These are phyloP conservation scores for Diaporthe caulivora DNA, from an alignment of 2,329 filamentous ascomycete genomes.

Conservation along the genomic window DNA sequence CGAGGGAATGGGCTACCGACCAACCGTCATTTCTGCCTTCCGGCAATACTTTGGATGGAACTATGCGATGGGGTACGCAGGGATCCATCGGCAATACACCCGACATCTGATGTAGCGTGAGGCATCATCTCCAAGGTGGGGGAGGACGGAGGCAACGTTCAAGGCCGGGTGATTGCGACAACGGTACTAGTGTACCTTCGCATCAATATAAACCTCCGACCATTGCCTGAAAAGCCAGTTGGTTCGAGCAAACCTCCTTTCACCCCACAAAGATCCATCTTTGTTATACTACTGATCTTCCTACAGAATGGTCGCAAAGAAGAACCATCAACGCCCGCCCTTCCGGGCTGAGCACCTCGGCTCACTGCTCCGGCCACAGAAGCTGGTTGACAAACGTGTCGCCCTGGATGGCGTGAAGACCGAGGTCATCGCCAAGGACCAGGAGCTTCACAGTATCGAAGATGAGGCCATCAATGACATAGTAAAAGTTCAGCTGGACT, in stretches of 20 bases:
- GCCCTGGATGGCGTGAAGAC: conserved; percentile 52
- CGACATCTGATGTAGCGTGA: background rate
- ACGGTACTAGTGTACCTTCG: background rate
- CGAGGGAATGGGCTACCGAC: background rate
- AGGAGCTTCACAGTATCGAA: conserved; percentile 64
- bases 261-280: background rate
- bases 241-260: no score
- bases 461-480: conserved; percentile 70
- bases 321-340: conserved; percentile 56
- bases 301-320: conserved; percentile 31
- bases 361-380: conserved; percentile 77
- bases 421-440: conserved; percentile 53
- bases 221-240: background rate
- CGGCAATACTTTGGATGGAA: conserved; percentile 5
- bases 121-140: conserved; percentile 6
- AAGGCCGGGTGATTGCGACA: background rate
- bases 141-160: background rate
- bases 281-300: no score
- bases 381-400: conserved; percentile 63
- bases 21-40: conserved; percentile 2
- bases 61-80: conserved; percentile 8
- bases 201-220: conserved; percentile 8
- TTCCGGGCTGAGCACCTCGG: conserved; percentile 84
- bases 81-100: conserved; percentile 15
- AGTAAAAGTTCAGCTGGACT: conserved; percentile 69